Evolutionary conservation across 75 land plant genomes (phyloP).

Genomic region (Cunninghamia lanceolata): DNA sequence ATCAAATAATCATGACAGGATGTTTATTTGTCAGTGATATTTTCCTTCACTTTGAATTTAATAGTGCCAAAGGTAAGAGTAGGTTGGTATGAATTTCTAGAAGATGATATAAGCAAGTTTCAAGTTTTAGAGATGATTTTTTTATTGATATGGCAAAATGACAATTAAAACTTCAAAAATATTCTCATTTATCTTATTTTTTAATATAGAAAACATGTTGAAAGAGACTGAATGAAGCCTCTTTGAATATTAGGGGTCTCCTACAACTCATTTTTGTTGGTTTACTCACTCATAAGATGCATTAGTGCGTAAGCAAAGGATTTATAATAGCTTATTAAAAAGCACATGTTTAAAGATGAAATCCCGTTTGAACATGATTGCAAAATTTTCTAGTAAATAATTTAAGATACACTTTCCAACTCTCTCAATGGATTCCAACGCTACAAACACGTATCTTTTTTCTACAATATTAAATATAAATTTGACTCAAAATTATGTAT

Average conservation of each 20-base stretch:
- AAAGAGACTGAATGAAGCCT: neutral
- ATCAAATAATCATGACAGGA: constrained; percentile 88
- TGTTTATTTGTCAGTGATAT: constrained; percentile 66
- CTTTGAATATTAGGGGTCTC: neutral
- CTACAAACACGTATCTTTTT: neutral
- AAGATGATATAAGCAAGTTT: neutral
- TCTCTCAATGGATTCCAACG: neutral
- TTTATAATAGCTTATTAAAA: neutral
- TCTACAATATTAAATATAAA: neutral
- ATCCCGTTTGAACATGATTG: neutral
- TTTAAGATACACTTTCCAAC: neutral
- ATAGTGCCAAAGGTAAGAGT: constrained; percentile 45
- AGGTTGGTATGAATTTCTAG: neutral
- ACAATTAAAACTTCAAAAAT: neutral
- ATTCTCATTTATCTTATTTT: neutral
- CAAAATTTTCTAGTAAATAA: neutral
- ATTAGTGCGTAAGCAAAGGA: neutral
- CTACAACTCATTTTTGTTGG: neutral
- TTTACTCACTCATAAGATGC: neutral
- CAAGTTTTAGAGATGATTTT: neutral
- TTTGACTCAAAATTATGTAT: neutral
- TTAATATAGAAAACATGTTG: neutral
- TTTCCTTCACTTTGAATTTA: constrained; percentile 64
- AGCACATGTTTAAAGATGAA: neutral
- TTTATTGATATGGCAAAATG: neutral